phyloP scores from a whole-genome alignment of 2,329 filamentous ascomycete genomes.

The Hypoxylon sp. region DNA sequence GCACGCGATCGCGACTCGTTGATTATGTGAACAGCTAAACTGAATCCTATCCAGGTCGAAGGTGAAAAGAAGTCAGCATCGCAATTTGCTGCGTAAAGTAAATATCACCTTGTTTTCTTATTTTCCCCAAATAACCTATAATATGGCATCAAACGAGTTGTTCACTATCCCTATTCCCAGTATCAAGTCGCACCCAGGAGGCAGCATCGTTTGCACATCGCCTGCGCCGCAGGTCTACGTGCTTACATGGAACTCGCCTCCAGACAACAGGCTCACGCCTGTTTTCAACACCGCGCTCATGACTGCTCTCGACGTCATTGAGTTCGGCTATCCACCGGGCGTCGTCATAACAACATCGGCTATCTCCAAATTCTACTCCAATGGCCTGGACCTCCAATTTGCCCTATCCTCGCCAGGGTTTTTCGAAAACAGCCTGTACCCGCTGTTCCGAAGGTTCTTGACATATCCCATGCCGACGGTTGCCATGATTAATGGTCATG shows the following conservation, averaged over 20 bases:
- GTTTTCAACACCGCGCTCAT: constrained; percentile 77
- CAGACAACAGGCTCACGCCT: constrained; percentile 82
- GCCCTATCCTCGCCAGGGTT: constrained; percentile 73
- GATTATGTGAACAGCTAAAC: constrained; percentile 15
- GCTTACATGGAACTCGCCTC: constrained; percentile 77
- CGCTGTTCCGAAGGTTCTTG: constrained; percentile 75
- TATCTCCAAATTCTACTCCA: constrained; percentile 85
- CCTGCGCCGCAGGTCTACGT: constrained; percentile 77
- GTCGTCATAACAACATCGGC: constrained; percentile 83
- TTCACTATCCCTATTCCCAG: constrained; percentile 73
- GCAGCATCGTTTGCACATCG: constrained; percentile 73
- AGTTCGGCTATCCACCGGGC: constrained; percentile 76
- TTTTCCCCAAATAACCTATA: not conserved
- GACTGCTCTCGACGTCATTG: constrained; percentile 81
- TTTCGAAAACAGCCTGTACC: constrained; percentile 73
- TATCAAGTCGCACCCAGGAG: constrained; percentile 63
- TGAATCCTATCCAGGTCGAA: not conserved
- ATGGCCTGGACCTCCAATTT: constrained; percentile 83
- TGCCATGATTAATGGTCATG: constrained; percentile 84
- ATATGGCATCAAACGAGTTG: constrained; percentile 58
- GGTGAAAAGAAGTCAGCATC: not conserved
- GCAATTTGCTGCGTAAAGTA: not conserved
- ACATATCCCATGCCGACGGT: constrained; percentile 87
- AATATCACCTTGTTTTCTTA: not conserved
- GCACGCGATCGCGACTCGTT: constrained; percentile 21